Evolutionary conservation across 148 eudicot genomes (phyloP).

Genomic region (Dysphania ambrosioides): DNA sequence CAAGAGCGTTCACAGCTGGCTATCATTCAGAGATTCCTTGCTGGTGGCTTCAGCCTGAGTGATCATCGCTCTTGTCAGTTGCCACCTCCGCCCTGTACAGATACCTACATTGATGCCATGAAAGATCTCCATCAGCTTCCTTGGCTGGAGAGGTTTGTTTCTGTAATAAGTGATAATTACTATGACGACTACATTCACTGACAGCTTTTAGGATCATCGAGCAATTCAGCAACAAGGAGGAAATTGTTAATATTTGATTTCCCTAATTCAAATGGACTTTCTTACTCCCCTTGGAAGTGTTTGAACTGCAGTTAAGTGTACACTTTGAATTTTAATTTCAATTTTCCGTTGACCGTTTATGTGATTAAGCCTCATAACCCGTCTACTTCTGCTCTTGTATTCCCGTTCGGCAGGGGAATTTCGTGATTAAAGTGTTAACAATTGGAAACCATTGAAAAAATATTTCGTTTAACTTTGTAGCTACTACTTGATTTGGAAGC

Average conservation of each 20-base stretch:
- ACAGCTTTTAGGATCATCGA: background rate
- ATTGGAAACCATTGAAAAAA: too few species aligned
- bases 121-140: constrained; percentile 93
- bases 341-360: background rate
- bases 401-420: background rate
- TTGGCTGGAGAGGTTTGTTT: constrained; percentile 91
- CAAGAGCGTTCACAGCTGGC: constrained; percentile 89
- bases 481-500: too few species aligned
- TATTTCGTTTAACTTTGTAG: too few species aligned
- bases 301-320: background rate
- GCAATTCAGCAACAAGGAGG: constrained; percentile 1
- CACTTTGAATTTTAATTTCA: background rate
- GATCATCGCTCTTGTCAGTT: constrained; percentile 62
- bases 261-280: too few species aligned
- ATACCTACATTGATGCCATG: constrained; percentile 70
- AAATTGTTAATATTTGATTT: too few species aligned
- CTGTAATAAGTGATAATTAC: constrained; percentile 74
- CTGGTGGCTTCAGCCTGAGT: constrained; percentile 65
- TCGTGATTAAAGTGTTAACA: too few species aligned
- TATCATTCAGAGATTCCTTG: constrained; percentile 77
- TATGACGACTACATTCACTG: constrained; percentile 65
- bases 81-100: constrained; percentile 64
- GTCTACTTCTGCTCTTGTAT: background rate
- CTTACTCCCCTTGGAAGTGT: too few species aligned
- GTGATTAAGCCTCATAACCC: background rate